Conservation (phyloP, 2,329 filamentous ascomycete species). For the Sordariomycetes sp. region DNA sequence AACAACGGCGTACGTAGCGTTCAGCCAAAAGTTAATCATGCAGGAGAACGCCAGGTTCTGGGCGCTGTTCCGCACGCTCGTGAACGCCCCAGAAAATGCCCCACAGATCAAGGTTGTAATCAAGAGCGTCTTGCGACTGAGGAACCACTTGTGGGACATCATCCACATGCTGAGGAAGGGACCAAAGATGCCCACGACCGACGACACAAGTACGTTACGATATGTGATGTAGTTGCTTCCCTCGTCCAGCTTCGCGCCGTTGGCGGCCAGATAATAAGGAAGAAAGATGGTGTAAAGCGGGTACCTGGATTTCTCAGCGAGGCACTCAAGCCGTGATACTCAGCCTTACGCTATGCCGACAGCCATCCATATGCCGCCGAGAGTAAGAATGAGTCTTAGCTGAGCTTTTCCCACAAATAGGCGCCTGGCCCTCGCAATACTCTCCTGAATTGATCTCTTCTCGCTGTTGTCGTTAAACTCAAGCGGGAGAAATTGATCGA, state of each 20-base stretch:
- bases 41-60: slow-evolving; percentile 14
- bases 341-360: slow-evolving; percentile 25
- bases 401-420: too few relatives aligned
- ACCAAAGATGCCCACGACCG: slow-evolving; percentile 24
- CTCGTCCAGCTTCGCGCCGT: slow-evolving; percentile 16
- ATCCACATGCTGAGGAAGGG: slow-evolving; percentile 27
- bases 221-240: slow-evolving; percentile 16
- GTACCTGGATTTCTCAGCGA: too few relatives aligned
- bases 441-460: too few relatives aligned
- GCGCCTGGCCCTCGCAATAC: too few relatives aligned
- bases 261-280: slow-evolving; percentile 30
- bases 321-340: too few relatives aligned
- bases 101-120: slow-evolving; percentile 9
- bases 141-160: slow-evolving; percentile 16
- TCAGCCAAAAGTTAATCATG: slow-evolving; percentile 12
- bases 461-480: too few relatives aligned
- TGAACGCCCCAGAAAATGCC: slow-evolving; percentile 12
- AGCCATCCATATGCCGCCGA: slow-evolving; percentile 30
- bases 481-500: slow-evolving; percentile 21
- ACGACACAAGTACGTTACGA: slow-evolving; percentile 20
- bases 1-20: slow-evolving; percentile 10
- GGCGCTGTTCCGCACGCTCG: slow-evolving; percentile 8
- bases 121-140: slow-evolving; percentile 5
- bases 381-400: slow-evolving; percentile 19
- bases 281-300: slow-evolving; percentile 34